These are phyloP conservation scores for Eucalyptus microcorys DNA, from an alignment of 345 rosid species.

Conservation along the genomic window DNA sequence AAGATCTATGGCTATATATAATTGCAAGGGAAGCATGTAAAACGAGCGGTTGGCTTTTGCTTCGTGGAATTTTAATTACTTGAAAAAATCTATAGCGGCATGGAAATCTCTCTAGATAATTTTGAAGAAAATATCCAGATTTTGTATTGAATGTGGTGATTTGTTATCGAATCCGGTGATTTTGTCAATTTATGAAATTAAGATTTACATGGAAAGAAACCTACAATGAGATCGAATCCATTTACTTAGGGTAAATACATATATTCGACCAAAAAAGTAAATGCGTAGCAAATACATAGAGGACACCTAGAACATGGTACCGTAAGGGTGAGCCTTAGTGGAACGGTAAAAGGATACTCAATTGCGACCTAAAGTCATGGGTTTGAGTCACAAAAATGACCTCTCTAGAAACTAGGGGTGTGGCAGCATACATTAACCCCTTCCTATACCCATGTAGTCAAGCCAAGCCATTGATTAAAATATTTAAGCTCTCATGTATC, in stretches of 20 bases:
- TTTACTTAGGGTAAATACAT: neutral
- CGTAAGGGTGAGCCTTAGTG: no score
- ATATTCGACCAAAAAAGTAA: neutral
- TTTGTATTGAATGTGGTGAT: neutral
- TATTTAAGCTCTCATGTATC: no score
- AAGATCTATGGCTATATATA: neutral
- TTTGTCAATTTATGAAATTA: neutral
- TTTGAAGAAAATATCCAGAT: neutral
- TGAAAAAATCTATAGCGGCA: neutral
- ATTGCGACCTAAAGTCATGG: no score
- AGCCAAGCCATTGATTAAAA: neutral
- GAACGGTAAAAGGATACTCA: no score
- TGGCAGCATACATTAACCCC: neutral
- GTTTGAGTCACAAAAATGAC: neutral
- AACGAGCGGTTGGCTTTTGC: neutral
- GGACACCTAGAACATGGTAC: no score
- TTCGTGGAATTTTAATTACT: neutral
- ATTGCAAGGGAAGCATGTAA: neutral
- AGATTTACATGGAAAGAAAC: neutral
- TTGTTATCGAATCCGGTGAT: no score
- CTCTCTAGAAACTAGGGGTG: neutral
- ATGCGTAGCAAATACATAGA: neutral
- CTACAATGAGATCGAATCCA: neutral
- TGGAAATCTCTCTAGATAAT: neutral
- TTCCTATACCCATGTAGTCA: neutral